A percentile compares a stretch with the other conserved stretches of the same genome.
phyloP scores from a whole-genome alignment of 495 filamentous ascomycete genomes.

The Aspergillus coremiiformis region DNA sequence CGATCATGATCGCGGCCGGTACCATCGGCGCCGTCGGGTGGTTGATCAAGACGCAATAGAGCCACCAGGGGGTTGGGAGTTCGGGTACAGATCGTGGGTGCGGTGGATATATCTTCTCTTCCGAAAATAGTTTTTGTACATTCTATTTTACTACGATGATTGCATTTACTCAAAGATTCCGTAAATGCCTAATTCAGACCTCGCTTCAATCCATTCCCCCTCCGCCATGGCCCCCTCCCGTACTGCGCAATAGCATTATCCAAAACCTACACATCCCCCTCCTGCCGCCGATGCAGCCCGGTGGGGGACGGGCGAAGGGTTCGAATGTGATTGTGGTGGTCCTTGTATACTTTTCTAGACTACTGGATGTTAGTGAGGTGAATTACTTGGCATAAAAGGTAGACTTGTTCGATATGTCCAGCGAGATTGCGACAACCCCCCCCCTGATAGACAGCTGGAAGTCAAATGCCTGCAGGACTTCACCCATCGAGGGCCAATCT shows the following conservation, averaged over 20 bases:
- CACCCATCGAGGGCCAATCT: too few species aligned
- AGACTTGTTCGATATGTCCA: too few species aligned
- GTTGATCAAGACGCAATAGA: constrained; percentile 19
- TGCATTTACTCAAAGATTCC: neutral
- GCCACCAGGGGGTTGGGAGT: neutral
- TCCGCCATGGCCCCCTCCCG: constrained; percentile 41
- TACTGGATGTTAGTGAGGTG: too few species aligned
- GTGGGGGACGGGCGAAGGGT: too few species aligned
- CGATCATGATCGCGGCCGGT: constrained; percentile 42
- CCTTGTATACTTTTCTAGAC: too few species aligned
- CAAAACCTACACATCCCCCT: constrained; percentile 38
- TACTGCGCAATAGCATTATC: constrained; percentile 45
- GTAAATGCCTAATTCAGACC: neutral
- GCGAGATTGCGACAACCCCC: too few species aligned
- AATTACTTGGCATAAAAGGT: too few species aligned
- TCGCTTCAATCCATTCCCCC: constrained; percentile 32
- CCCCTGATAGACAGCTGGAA: too few species aligned
- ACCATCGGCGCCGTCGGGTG: constrained; percentile 28
- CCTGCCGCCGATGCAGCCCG: constrained; percentile 37
- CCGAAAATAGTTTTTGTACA: neutral
- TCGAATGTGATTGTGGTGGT: too few species aligned
- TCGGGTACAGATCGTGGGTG: neutral
- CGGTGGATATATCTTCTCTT: neutral
- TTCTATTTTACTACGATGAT: neutral
- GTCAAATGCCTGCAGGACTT: too few species aligned